Evolutionary conservation across 306 rosid species (phyloP), one percentile per base, ranked within the genome.

Genomic region (Alnus rubra): DNA sequence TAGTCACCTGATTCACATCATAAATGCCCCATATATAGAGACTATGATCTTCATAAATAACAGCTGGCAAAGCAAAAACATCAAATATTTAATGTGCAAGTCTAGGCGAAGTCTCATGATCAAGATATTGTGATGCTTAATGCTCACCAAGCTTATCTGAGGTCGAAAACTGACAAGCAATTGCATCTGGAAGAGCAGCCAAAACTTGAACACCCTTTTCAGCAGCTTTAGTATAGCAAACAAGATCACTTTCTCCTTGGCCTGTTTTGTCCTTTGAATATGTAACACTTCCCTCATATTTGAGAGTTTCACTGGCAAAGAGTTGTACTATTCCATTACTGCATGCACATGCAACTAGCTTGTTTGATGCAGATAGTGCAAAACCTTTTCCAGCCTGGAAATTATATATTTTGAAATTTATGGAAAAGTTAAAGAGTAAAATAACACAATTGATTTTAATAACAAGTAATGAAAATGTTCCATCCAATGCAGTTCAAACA

Each of bases 321-420:
- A 92, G 80, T 63, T 85, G 88, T 63, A 92, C 93, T 53, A 76
- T 74, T 88, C 97, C 94, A 54, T 84, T 81, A 82, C 83, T 84
- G 88, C 97, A 92, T 31, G 97, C 93, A 88, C 97, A 92, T 74
- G 94, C 97, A 84, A 92, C 75, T 65, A 88, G 86, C 82, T 86
- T 88, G 82, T 77, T 69, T 0, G 97, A 90, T 80, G 80, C 65
- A 35, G 94, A 87, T 81, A 88, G 59, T 56, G 94, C 89, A 84
- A 85, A 92, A 79, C 91, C 87, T 80, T 87, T 90, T 71, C 52
- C 84, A 65, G 86, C 97, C 97, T 92, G 90, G 73, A 79, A 87
- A 64, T 69, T 77, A 78, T 63, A 65, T 59, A 65, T 59, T 80
- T 77, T 54, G 67, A 16, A 70, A 60, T 39, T 69, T 71, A 63